Base-by-base conservation (phyloP, 352 stramenopile species). In the Phytophthora hibernalis region DNA sequence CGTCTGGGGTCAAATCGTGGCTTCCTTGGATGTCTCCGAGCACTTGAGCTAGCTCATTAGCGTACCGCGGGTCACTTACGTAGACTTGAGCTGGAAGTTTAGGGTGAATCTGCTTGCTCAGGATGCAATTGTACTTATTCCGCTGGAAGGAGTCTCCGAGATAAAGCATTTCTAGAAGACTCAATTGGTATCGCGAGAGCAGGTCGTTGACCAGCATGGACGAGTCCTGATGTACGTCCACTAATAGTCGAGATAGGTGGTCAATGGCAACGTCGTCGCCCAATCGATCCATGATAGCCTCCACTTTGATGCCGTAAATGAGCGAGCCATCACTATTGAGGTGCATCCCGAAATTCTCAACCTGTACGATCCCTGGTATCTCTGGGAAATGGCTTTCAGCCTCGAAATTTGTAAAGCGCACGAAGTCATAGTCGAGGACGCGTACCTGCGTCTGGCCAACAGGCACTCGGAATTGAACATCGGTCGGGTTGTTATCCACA, bases 351-450 rank as follows among this genome's bases (percentile, higher is more conserved):
- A 99, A 99, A 45, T 93, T 98, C 74, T 99, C 97, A 31, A 99
- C 87, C 74, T 99, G 96, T 12, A 98, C 92, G 38, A 99, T 96
- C 31, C 96, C 96, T 16, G 78, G 83, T 9, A 97, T 93, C 80
- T 98, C 95, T 18, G 95, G 89, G 68, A 98, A 98, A 51, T 98
- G 87, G 59, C 98, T 99, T 68, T 99, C 96, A 22, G 97, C 97
- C 70, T 99, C 97, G 63, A 99, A 99, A 70, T 99, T 99, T 56
- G 98, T 98, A 65, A 99, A 97, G 43, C 98, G 97, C 22, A 97
- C 97, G 44, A 98, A 96, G 40, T 97, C 97, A 64, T 98, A 99
- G 70, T 99, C 97, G 3, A 99, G 79, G 53, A 99, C 98, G 42
- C 97, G 90, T 13, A 99, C 93, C 49, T 89, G 88, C 1, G 96